Percentiles rank a stretch among this genome's conserved stretches.
phyloP scores from a whole-genome alignment of 306 rosid genomes.

The Lathyrus oleraceus region DNA sequence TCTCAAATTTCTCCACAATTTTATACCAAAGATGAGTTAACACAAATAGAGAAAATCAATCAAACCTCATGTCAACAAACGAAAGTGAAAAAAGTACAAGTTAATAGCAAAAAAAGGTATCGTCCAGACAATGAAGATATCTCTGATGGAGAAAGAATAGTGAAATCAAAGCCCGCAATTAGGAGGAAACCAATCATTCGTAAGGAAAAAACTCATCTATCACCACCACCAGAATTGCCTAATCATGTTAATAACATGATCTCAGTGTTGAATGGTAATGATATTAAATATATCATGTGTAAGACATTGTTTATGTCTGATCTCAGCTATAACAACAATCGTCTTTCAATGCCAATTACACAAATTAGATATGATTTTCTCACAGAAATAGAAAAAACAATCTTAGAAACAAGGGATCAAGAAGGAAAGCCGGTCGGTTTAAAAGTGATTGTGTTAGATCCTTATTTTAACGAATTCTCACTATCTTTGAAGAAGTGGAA shows the following conservation, averaged over 20 bases:
- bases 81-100: no score
- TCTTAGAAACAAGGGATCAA: neutral
- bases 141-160: neutral
- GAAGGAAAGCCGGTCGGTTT: neutral
- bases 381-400: neutral
- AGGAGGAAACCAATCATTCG: neutral
- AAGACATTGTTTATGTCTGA: neutral
- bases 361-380: neutral
- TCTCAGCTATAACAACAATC: neutral
- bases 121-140: neutral
- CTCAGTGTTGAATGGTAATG: neutral
- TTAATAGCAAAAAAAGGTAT: no score
- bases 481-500: neutral
- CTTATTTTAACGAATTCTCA: neutral
- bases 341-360: neutral
- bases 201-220: neutral
- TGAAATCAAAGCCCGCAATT: neutral
- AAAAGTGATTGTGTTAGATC: neutral
- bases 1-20: no score
- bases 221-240: neutral
- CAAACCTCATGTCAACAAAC: no score
- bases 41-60: no score
- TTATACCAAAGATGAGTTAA: no score
- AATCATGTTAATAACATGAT: neutral
- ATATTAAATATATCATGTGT: neutral